Evolutionary conservation across 257 asterid genomes (phyloP).

Genomic region (Solanum gandarillasii): DNA sequence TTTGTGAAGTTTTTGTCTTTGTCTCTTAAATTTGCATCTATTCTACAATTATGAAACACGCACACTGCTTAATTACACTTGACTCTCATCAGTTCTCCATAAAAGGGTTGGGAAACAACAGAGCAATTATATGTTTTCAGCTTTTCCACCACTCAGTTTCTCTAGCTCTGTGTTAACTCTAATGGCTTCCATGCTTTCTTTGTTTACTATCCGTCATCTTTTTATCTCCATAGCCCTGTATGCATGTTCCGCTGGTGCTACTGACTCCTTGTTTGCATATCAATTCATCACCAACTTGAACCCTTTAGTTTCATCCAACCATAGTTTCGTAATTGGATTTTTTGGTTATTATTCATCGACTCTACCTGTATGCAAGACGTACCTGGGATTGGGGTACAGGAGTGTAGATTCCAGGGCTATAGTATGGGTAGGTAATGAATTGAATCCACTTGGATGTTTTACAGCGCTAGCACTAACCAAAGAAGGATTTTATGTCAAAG

Average conservation of each 20-base stretch:
- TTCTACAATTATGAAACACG: background rate
- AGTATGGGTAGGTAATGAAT: slow-evolving; percentile 31
- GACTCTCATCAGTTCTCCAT: background rate
- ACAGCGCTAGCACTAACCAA: background rate
- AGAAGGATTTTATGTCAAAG: slow-evolving; percentile 4
- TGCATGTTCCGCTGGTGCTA: background rate
- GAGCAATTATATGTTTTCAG: background rate
- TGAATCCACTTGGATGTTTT: slow-evolving; percentile 8
- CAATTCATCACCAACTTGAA: slow-evolving; percentile 7
- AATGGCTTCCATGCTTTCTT: background rate
- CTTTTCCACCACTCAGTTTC: background rate
- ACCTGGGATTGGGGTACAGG: slow-evolving; percentile 16
- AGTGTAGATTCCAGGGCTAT: background rate
- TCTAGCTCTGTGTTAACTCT: background rate
- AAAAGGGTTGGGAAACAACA: background rate
- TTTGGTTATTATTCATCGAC: background rate
- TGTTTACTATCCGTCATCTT: background rate
- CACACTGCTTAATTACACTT: background rate
- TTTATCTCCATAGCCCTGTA: background rate
- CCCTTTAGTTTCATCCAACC: slow-evolving; percentile 13
- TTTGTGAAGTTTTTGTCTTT: background rate
- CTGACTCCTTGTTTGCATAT: slow-evolving; percentile 11
- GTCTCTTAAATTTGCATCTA: background rate
- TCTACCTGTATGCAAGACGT: background rate
- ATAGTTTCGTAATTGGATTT: slow-evolving; percentile 19